Percentiles rank a stretch among this genome's conserved stretches.
Evolutionary conservation across 345 rosid genomes (phyloP).

Genomic region (Eucalyptus paniculata): DNA sequence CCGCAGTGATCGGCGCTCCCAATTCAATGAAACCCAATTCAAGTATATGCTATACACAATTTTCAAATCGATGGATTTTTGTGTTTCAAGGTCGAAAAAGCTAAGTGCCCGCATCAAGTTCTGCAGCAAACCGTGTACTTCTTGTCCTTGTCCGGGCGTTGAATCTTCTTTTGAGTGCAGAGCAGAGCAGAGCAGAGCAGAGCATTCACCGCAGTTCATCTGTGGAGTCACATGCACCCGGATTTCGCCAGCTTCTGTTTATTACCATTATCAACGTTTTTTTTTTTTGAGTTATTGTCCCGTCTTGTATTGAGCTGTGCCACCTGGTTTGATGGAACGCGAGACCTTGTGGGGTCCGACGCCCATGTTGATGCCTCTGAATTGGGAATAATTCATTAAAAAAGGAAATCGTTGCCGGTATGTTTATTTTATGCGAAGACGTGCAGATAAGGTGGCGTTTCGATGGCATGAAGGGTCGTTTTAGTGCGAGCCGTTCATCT

Average conservation of each 20-base stretch:
- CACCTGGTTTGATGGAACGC: neutral
- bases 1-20: neutral
- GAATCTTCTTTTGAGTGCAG: neutral
- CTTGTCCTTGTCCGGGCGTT: neutral
- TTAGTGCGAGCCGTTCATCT: neutral
- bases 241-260: neutral
- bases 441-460: neutral
- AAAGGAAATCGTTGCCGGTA: neutral
- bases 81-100: neutral
- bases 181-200: neutral
- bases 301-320: neutral
- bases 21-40: neutral
- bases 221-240: neutral
- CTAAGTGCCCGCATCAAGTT: neutral
- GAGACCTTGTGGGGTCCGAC: neutral
- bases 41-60: neutral
- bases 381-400: neutral
- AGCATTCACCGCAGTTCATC: neutral
- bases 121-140: neutral
- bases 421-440: neutral
- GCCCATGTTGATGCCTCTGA: neutral
- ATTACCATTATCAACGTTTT: neutral
- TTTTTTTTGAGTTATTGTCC: too few species aligned
- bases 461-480: neutral
- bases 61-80: neutral